Base-by-base conservation (phyloP, 2,329 filamentous ascomycete genomes). In the Colletotrichum filicis region DNA sequence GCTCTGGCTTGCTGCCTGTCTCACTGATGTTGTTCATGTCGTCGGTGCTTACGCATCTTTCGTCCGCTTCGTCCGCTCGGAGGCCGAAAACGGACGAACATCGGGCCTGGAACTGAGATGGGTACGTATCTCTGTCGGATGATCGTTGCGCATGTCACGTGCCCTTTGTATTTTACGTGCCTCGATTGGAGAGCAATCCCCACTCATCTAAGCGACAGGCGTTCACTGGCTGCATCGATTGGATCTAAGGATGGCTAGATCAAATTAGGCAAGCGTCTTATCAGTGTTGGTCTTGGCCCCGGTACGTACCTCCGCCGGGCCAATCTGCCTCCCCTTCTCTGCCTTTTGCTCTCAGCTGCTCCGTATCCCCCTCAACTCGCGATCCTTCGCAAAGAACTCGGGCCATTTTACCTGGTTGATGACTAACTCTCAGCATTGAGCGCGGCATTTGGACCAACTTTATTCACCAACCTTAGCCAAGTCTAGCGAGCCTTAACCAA, bases 81-180 rank as follows among this genome's bases (percentile, higher is more conserved):
- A 71, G 67, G 46, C 71, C 71, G 71, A 73, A 19, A 24, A 7
- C 71, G 71, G 71, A 73, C 67, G 60, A 71, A 61, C 2, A 8
- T 19, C 42, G 7, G 19, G 2, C 3, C 22, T n/a, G 37, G 16
- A 9, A 3, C 7, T 12, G 7, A 2, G 2, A 22, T 1, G n/a
- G 26, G 22, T 37, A 70, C 55, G 63, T 28, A 53, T 55, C 9
- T 8, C 4, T 5, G 12, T 8, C 66, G 58, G 66, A 68, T 32
- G 49, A 37, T 57, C n/a, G 24, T 8, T 19, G 12, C 4, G 26
- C 58, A 26, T 24, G 32, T 57, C 49, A 63, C 35, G 30, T 63
- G 58, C 3, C 3, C 0, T 5, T 2, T 1, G 32, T 24, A 14
- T 49, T 19, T 30, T 5, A 24, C 59, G 12, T 42, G 14, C 16